Conservation (phyloP, 306 rosid genomes). For the Gleditsia sinensis region DNA sequence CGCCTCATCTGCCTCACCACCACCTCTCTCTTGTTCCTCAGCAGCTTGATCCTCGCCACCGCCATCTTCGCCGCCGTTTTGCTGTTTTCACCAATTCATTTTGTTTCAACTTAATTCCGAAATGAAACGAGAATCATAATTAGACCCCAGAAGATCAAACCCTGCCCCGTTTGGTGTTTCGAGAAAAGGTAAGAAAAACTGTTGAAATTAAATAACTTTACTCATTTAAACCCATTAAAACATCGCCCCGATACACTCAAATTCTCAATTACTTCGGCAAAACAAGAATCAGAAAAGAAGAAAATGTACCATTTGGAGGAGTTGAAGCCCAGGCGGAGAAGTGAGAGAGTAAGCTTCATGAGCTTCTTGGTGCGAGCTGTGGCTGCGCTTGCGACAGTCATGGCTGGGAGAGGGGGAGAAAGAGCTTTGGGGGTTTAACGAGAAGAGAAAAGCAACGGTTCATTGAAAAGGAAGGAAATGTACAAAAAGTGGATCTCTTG, state of each 20-base stretch:
- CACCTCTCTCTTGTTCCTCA: conserved; percentile 88
- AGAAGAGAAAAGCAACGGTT: conserved; percentile 37
- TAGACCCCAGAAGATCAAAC: neutral
- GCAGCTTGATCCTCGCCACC: conserved; percentile 94
- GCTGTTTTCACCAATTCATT: conserved; percentile 46
- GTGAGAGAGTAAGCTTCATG: conserved; percentile 61
- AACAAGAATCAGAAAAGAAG: neutral
- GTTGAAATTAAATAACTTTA: neutral
- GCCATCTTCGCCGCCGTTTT: conserved; percentile 99
- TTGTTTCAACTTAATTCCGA: neutral
- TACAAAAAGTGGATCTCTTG: neutral
- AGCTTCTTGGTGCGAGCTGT: conserved; percentile 61
- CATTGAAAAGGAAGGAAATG: conserved; percentile 10
- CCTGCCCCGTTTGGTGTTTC: neutral
- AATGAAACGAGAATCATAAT: neutral
- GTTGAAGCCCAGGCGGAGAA: conserved; percentile 77
- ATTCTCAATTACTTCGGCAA: neutral
- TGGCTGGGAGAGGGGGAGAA: conserved; percentile 16
- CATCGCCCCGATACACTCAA: too few relatives aligned
- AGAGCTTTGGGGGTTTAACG: conserved; percentile 28
- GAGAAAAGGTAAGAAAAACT: neutral
- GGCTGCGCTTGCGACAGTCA: conserved; percentile 66
- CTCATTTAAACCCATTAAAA: neutral
- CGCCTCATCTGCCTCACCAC: conserved; percentile 98
- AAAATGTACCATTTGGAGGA: conserved; percentile 81